Evolutionary conservation across 495 filamentous ascomycete species (phyloP).

Genomic region (Lasiosphaeria miniovina): DNA sequence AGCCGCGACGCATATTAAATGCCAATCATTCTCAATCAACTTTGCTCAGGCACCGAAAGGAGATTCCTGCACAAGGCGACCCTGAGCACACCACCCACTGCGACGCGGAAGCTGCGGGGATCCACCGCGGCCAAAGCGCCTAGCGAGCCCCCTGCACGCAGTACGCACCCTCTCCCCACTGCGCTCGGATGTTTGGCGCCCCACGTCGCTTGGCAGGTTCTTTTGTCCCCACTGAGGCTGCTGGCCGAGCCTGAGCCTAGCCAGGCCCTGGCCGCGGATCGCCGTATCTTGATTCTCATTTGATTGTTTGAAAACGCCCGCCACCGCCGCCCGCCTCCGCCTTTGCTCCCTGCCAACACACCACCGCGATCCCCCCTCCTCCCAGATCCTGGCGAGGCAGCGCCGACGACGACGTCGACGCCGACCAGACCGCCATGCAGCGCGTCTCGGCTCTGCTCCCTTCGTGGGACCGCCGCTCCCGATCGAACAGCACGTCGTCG

Average conservation of each 20-base stretch:
- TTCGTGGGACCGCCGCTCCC: constrained; percentile 42
- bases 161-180: not conserved
- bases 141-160: not conserved
- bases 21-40: constrained; percentile 10
- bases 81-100: not conserved
- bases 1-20: constrained; percentile 7
- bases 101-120: not conserved
- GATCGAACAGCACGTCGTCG: constrained; percentile 9
- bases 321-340: not conserved
- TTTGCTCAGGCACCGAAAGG: constrained; percentile 9
- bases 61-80: constrained; percentile 1
- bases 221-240: constrained; percentile 6
- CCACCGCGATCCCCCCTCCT: not conserved
- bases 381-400: not conserved
- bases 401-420: constrained; percentile 14
- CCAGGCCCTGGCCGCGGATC: constrained; percentile 1
- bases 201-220: constrained; percentile 18
- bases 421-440: constrained; percentile 39
- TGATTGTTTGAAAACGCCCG: not conserved
- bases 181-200: constrained; percentile 18
- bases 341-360: not conserved
- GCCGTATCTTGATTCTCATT: not conserved
- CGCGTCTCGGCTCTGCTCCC: constrained; percentile 51
- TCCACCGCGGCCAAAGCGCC: not conserved
- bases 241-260: not conserved